phyloP scores from a whole-genome alignment of 2,329 filamentous ascomycete species.

The Diaporthe citriasiana region DNA sequence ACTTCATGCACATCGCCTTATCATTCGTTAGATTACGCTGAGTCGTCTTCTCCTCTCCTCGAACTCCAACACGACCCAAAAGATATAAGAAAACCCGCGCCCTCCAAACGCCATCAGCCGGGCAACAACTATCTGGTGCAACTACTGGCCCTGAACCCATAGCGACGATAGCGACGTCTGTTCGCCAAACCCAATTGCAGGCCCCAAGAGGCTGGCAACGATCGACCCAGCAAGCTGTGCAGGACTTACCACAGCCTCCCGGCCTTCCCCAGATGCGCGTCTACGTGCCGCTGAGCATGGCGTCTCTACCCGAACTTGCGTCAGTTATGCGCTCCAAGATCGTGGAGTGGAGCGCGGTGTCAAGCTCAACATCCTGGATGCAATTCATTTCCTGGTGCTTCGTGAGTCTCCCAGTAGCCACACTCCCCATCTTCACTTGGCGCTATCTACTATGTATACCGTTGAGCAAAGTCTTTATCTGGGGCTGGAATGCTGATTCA shows the following conservation, averaged over 20 bases:
- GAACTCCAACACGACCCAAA: background rate
- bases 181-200: constrained; percentile 15
- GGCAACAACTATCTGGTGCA: background rate
- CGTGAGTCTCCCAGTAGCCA: constrained; percentile 42
- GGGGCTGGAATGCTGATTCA: background rate
- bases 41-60: background rate
- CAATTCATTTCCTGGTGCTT: constrained; percentile 48
- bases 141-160: background rate
- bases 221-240: background rate
- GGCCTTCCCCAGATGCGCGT: constrained; percentile 29
- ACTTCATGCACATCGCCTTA: constrained; percentile 9
- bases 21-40: background rate
- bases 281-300: constrained; percentile 33
- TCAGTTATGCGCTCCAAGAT: constrained; percentile 43
- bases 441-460: background rate
- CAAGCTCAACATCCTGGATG: constrained; percentile 44
- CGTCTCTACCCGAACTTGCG: constrained; percentile 38
- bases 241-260: background rate
- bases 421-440: background rate
- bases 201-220: background rate
- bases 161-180: constrained; percentile 11
- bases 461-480: background rate
- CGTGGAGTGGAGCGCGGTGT: constrained; percentile 43
- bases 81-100: background rate
- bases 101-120: background rate